phyloP scores from a whole-genome alignment of 2,329 filamentous ascomycete genomes.

The Dryadomyces quercivorus region DNA sequence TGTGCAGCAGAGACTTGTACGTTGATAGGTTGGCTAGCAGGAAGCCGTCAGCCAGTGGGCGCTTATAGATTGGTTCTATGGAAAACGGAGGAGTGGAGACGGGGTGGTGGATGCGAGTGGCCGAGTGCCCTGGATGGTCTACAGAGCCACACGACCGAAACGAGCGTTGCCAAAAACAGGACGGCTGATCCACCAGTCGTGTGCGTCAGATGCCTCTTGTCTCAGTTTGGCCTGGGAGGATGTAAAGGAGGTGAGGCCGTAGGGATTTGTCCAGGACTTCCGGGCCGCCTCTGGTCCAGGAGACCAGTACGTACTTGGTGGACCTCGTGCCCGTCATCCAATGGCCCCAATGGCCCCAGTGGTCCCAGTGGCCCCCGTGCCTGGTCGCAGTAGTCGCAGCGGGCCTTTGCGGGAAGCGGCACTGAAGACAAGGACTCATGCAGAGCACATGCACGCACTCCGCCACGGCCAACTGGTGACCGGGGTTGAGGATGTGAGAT shows the following conservation, averaged over 20 bases:
- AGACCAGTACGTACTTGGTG: background rate
- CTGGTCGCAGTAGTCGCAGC: too few species aligned
- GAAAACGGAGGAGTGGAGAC: background rate
- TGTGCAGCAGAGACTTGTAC: slow-evolving; percentile 4
- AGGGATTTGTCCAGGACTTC: background rate
- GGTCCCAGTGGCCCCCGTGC: background rate
- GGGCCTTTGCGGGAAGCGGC: background rate
- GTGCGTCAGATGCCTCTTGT: slow-evolving; percentile 23
- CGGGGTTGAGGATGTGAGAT: too few species aligned
- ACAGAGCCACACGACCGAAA: too few species aligned
- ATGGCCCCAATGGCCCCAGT: background rate
- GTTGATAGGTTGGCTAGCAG: slow-evolving; percentile 30
- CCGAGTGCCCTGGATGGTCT: too few species aligned
- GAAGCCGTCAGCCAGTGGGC: slow-evolving; percentile 31
- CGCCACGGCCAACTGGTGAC: background rate
- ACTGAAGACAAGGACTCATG: too few species aligned
- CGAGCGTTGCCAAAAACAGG: too few species aligned
- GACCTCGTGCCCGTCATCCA: background rate
- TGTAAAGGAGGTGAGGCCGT: slow-evolving; percentile 1
- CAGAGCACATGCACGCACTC: background rate
- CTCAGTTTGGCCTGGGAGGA: background rate
- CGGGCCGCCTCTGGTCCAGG: too few species aligned
- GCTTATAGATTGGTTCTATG: slow-evolving; percentile 24
- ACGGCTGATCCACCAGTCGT: slow-evolving; percentile 23
- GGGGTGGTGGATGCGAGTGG: background rate